Conservation (phyloP, 2,329 filamentous ascomycete genomes). For the Elsinoe necatrix region DNA sequence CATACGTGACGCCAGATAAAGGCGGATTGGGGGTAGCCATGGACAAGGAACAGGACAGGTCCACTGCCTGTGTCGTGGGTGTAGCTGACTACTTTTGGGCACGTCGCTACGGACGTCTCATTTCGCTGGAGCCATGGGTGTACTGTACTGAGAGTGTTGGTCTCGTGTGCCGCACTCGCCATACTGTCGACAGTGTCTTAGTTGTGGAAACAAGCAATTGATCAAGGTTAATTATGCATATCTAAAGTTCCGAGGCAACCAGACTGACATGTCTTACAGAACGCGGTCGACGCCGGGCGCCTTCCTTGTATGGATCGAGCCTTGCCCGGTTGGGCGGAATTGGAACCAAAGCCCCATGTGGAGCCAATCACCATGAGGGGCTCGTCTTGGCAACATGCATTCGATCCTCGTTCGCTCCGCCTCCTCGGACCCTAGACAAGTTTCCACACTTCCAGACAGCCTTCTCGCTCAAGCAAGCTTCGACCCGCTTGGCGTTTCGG, state of each 20-base stretch:
- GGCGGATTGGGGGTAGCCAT: conserved; percentile 40
- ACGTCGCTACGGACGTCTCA: conserved; percentile 24
- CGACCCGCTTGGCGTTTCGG: conserved; percentile 11
- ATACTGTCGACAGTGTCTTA: background rate
- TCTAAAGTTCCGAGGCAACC: background rate
- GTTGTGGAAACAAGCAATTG: conserved; percentile 13
- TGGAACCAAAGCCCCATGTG: background rate
- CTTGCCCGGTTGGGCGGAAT: background rate
- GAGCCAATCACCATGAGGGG: background rate
- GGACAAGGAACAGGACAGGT: conserved; percentile 36
- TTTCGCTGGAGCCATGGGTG: conserved; percentile 26
- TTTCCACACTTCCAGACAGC: background rate
- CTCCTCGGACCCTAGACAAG: too few species aligned
- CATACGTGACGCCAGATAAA: conserved; percentile 29
- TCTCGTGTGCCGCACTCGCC: background rate
- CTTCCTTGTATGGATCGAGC: conserved; percentile 2
- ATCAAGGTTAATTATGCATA: conserved; percentile 3
- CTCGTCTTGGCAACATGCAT: background rate
- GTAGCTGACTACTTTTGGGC: conserved; percentile 28
- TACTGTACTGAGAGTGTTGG: conserved; percentile 22
- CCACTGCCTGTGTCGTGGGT: conserved; percentile 28
- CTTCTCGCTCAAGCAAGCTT: conserved; percentile 8
- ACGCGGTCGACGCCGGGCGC: background rate
- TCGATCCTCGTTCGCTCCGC: too few species aligned
- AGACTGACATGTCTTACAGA: background rate